A percentile compares a stretch with the other conserved stretches of the same genome.
phyloP scores from a whole-genome alignment of 495 filamentous ascomycete species.

The Penicillium cosmopolitanum region DNA sequence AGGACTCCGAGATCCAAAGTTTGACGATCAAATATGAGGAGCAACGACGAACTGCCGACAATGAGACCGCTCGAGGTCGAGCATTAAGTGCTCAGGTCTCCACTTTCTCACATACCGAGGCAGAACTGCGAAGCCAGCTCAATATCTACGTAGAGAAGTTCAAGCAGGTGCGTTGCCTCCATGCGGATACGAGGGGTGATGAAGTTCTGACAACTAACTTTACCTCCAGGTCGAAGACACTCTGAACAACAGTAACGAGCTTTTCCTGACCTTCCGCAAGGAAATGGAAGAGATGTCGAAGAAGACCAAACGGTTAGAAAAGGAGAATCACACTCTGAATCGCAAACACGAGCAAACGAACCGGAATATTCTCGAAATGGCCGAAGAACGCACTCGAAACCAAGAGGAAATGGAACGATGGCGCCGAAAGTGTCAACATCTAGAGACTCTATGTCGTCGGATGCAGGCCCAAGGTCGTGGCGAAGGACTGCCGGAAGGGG shows the following conservation, averaged over 20 bases:
- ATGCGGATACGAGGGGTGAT: background rate
- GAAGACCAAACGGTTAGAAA: constrained; percentile 96
- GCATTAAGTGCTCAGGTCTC: constrained; percentile 88
- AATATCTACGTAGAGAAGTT: constrained; percentile 99
- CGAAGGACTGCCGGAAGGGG: constrained; percentile 55
- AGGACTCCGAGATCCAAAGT: constrained; percentile 95
- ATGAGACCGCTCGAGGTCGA: constrained; percentile 75
- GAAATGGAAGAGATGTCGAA: constrained; percentile 99
- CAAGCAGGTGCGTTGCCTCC: constrained; percentile 78
- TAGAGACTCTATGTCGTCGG: constrained; percentile 88
- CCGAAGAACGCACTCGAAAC: constrained; percentile 85
- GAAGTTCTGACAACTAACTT: background rate
- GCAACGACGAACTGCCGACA: constrained; percentile 83
- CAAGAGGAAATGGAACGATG: constrained; percentile 79
- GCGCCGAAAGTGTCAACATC: constrained; percentile 87
- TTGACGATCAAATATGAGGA: constrained; percentile 85
- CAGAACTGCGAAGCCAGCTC: constrained; percentile 88
- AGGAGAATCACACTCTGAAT: constrained; percentile 89
- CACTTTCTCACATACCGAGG: constrained; percentile 95
- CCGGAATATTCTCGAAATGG: constrained; percentile 96
- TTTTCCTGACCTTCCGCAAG: constrained; percentile 96
- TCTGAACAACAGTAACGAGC: constrained; percentile 96
- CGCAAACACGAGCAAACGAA: constrained; percentile 93
- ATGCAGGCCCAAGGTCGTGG: constrained; percentile 92
- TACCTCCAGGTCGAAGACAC: constrained; percentile 87